Evolutionary conservation across 2,329 filamentous ascomycete genomes (phyloP), one percentile per base, ranked within the genome.

Genomic region (Aspergillus pseudonomiae): DNA sequence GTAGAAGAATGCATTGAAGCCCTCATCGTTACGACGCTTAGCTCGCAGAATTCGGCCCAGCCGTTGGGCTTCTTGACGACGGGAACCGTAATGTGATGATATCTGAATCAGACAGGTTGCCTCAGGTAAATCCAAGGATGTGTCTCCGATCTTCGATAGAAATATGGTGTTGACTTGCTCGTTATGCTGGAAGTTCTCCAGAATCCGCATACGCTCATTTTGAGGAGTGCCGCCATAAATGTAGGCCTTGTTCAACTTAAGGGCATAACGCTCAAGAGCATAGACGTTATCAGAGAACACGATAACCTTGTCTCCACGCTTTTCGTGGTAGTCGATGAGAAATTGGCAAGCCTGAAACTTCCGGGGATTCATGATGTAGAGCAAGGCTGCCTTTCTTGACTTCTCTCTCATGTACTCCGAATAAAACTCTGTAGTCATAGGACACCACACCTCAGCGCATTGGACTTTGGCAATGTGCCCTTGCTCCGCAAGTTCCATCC

Each of bases 1-100:
- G 80, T 99, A 99, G 82, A 99, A 99, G 79, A 98, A 99, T 0
- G 95, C 95, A 75, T 99, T 99, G 79, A 99, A 99, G 9, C 95
- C 95, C 77, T 98, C 95, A 71, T 99, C 95, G 71, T 97, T 98
- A 75, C 95, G 87, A 21, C 95, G 88, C 80, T 99, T 99, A 16
- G 95, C 95, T 79, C 95, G 88, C 3, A 99, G 86, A 71, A 99
- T 98, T 58, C 95, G 90, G 4, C 95, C 95, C 0, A 98, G 84
- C 2, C 95, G 89, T 76, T 98, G 95, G 0, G 95, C 95, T 81
- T 99, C 95, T 78, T 98, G 95, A 81, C 95, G 90, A 70, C 95
- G 92, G 11, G 94, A 98, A 66, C 95, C 95, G 73, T 97, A 99
- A 75, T 99, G 95, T 0, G 94, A 96, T 0, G 94, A 97, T 57